Evolutionary conservation across 108 stramenopile genomes (phyloP), one percentile per base, ranked within the genome.

Genomic region (Fragilariopsis cylindrus): DNA sequence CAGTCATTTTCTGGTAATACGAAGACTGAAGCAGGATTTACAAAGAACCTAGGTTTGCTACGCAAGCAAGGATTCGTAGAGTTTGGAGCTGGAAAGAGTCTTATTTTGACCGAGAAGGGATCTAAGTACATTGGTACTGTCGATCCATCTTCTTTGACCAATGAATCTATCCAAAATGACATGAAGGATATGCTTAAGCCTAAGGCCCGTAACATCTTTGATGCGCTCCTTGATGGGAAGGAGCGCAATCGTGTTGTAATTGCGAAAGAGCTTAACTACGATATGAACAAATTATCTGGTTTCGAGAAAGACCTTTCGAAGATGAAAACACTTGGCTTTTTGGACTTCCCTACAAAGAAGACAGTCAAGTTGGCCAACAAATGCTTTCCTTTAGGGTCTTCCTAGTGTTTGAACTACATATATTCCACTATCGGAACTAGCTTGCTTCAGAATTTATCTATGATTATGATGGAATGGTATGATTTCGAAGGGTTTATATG

Each of bases 261-360:
- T 39, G 69, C 69, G 12, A 12, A 21, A 9, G 47, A 54, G 18
- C 69, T 70, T 16, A 41, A 41, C 5, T 57, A 70, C 16, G 54
- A 53, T 16, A 56, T 57, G 54, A 21, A 7, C 69, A 70, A 70
- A 13, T 41, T 70, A 54, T 70, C 69, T 9, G 69, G 69, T 9
- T 65, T 45, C 6, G 41, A 65, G 47, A 65, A 48, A 18, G 47
- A 65, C 65, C 7, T 65, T 39, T 43, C 41, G 43, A 65, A 65
- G 65, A 70, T 70, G 69, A 70, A 70, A 56, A 70, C 69, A 19
- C 69, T 70, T 54, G 69, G 69, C 54, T 53, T 70, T 0, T 45
- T 70, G 55, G 50, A 53, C 3, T 70, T 56, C 42, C 69, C 49
- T 57, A 48, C 54, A 19, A 70, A 57, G 4, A 70, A 19, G 21